These are phyloP conservation scores for Celoporthe dispersa DNA, from an alignment of 2,329 filamentous ascomycete species.

Conservation along the genomic window DNA sequence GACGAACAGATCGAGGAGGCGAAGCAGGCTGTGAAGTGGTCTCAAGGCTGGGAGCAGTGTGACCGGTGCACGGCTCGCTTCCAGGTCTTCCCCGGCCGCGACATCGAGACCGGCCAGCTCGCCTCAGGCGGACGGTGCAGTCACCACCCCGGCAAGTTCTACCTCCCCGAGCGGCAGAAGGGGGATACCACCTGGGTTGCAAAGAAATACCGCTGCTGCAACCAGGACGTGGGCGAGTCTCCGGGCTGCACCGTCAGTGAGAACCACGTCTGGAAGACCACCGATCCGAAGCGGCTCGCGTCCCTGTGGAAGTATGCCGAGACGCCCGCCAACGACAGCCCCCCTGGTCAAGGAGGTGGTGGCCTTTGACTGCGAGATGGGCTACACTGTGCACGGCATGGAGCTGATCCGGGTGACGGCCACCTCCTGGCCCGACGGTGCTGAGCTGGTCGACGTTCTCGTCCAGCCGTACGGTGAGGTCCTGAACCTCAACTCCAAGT, in stretches of 20 bases:
- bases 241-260: slow-evolving; percentile 72
- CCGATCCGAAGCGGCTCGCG: slow-evolving; percentile 75
- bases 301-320: slow-evolving; percentile 77
- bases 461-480: slow-evolving; percentile 84
- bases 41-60: slow-evolving; percentile 83
- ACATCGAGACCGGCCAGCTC: slow-evolving; percentile 75
- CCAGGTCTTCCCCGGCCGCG: slow-evolving; percentile 86
- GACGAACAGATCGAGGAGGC: slow-evolving; percentile 69
- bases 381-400: slow-evolving; percentile 85
- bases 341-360: slow-evolving; percentile 65
- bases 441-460: slow-evolving; percentile 78
- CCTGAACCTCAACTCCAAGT: slow-evolving; percentile 89
- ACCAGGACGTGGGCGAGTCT: slow-evolving; percentile 72
- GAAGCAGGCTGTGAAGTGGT: slow-evolving; percentile 64
- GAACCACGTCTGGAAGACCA: slow-evolving; percentile 87
- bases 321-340: slow-evolving; percentile 70
- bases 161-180: slow-evolving; percentile 60
- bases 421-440: slow-evolving; percentile 81
- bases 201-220: slow-evolving; percentile 78
- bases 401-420: slow-evolving; percentile 91
- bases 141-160: slow-evolving; percentile 77
- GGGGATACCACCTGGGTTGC: slow-evolving; percentile 62
- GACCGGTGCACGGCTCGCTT: slow-evolving; percentile 87
- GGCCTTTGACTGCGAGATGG: slow-evolving; percentile 97
- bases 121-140: slow-evolving; percentile 77